Evolutionary conservation across 495 filamentous ascomycete genomes (phyloP).

Genomic region (Lepidopterella palustris): DNA sequence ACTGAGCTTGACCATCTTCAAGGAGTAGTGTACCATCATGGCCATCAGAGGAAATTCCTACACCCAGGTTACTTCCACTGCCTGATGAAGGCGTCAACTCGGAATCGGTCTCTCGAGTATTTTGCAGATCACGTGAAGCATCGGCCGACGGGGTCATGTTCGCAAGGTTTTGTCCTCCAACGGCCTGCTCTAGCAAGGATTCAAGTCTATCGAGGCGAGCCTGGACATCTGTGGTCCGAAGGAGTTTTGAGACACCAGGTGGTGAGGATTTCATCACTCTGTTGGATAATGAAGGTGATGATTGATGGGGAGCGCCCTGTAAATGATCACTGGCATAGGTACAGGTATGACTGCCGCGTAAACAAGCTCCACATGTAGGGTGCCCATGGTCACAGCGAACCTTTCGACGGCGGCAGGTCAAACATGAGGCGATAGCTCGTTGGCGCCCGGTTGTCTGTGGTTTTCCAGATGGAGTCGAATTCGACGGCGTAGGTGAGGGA

Average conservation of each 20-base stretch:
- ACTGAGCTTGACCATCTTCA: constrained; percentile 27
- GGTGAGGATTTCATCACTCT: constrained; percentile 7
- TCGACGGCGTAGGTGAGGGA: not conserved
- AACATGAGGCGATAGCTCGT: constrained; percentile 24
- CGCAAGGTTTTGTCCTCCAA: constrained; percentile 4
- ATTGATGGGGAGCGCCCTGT: constrained; percentile 1
- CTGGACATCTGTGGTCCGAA: constrained; percentile 16
- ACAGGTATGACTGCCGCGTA: constrained; percentile 26
- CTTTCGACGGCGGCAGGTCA: constrained; percentile 27
- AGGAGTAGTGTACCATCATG: constrained; percentile 24
- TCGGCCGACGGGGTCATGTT: not conserved
- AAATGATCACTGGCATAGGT: constrained; percentile 28
- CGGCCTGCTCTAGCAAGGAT: constrained; percentile 23
- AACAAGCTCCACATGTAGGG: constrained; percentile 26
- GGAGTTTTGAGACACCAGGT: constrained; percentile 1
- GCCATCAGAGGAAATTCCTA: constrained; percentile 24
- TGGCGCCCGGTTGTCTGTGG: constrained; percentile 20
- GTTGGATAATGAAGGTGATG: not conserved
- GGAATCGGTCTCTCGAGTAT: constrained; percentile 3
- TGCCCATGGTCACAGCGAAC: constrained; percentile 28
- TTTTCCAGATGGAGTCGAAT: constrained; percentile 6
- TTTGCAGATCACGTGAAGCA: not conserved
- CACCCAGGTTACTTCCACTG: constrained; percentile 19
- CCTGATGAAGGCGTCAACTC: constrained; percentile 16
- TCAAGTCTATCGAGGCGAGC: constrained; percentile 26